These are phyloP conservation scores for Ramularia endophylla DNA, from an alignment of 2,329 filamentous ascomycete genomes.

Conservation along the genomic window DNA sequence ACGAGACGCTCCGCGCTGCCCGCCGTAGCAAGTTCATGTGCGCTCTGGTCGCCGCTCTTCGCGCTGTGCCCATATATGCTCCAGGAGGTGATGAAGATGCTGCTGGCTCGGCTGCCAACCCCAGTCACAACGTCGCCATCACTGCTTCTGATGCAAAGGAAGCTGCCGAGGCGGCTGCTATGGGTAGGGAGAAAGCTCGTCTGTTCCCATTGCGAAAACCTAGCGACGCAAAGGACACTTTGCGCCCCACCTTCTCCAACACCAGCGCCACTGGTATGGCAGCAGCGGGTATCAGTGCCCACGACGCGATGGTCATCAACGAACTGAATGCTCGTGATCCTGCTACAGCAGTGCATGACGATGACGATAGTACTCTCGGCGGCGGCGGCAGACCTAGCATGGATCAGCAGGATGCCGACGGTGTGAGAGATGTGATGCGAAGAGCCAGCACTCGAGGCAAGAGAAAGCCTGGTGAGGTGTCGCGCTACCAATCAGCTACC, in stretches of 20 bases:
- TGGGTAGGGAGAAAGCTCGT: conserved; percentile 47
- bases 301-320: conserved; percentile 35
- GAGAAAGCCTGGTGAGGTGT: conserved; percentile 27
- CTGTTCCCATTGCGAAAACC: conserved; percentile 50
- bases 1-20: conserved; percentile 73
- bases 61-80: conserved; percentile 77
- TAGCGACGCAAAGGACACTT: conserved; percentile 19
- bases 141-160: conserved; percentile 60
- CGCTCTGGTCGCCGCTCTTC: conserved; percentile 75
- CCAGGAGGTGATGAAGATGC: conserved; percentile 67
- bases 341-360: conserved; percentile 36
- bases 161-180: conserved; percentile 52
- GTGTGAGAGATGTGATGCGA: conserved; percentile 40
- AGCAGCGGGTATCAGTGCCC: conserved; percentile 23
- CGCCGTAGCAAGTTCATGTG: conserved; percentile 96
- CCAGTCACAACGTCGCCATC: conserved; percentile 73
- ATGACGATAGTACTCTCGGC: conserved; percentile 31
- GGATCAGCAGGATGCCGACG: conserved; percentile 41
- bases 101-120: conserved; percentile 61
- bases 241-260: conserved; percentile 12
- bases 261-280: conserved; percentile 14
- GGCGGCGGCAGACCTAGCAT: conserved; percentile 34
- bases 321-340: conserved; percentile 40
- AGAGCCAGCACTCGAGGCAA: conserved; percentile 42
- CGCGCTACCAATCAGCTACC: conserved; percentile 5